phyloP scores from a whole-genome alignment of 169 alveolate genomes.

The Plasmodium adleri region DNA sequence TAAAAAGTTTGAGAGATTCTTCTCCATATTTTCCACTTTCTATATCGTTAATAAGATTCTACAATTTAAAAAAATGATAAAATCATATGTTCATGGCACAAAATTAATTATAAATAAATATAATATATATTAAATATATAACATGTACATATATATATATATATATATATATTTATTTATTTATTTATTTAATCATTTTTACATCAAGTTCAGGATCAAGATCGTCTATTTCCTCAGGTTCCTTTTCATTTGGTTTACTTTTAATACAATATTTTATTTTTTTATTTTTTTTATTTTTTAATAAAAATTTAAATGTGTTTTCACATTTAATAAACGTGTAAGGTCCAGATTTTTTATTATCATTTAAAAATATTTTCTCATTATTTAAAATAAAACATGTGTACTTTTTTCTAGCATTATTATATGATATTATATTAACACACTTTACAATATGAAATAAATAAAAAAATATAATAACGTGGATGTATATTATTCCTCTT shows the following conservation, averaged over 20 bases:
- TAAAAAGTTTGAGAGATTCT: conserved; percentile 39
- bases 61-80: background rate
- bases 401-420: too few relatives aligned
- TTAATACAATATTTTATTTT: background rate
- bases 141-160: background rate
- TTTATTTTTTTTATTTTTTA: background rate
- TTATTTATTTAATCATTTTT: background rate
- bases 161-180: background rate
- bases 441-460: too few relatives aligned
- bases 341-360: too few relatives aligned
- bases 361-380: too few relatives aligned
- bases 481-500: too few relatives aligned
- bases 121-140: too few relatives aligned
- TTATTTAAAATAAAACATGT: too few relatives aligned
- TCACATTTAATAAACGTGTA: too few relatives aligned
- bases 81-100: background rate
- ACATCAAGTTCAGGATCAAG: conserved; percentile 52
- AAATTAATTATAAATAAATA: too few relatives aligned
- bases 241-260: conserved; percentile 22
- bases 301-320: too few relatives aligned
- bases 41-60: conserved; percentile 60
- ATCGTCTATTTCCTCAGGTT: conserved; percentile 11
- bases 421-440: too few relatives aligned
- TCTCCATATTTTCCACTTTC: conserved; percentile 55
- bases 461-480: too few relatives aligned